A percentile compares a stretch with the other conserved stretches of the same genome.
Conservation (phyloP, 768 basidiomycete genomes). For the Obba rivulosa region DNA sequence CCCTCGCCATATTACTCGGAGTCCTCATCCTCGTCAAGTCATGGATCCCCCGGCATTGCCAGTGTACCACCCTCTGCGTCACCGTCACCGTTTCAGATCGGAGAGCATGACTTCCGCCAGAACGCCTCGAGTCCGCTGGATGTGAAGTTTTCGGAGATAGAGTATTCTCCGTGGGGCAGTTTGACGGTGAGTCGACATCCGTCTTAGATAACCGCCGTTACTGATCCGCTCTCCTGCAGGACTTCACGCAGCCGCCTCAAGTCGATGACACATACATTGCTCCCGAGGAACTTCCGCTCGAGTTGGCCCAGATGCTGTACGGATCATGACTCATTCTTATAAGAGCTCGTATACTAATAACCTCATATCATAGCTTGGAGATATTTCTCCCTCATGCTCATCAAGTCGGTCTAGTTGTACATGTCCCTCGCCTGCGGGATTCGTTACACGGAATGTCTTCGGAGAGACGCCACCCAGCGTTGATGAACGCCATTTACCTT, state of each 20-base stretch:
- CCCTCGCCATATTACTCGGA: slow-evolving; percentile 25
- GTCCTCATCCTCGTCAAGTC: slow-evolving; percentile 26
- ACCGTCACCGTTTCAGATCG: slow-evolving; percentile 23
- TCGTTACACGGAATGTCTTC: slow-evolving; percentile 46
- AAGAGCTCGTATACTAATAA: neutral
- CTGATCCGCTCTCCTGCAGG: slow-evolving; percentile 10
- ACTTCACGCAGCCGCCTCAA: slow-evolving; percentile 11
- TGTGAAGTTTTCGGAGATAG: slow-evolving; percentile 11
- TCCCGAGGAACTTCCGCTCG: slow-evolving; percentile 29
- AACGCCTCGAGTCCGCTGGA: slow-evolving; percentile 8
- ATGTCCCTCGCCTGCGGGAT: slow-evolving; percentile 61
- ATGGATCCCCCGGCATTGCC: slow-evolving; percentile 26
- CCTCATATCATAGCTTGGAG: slow-evolving; percentile 46
- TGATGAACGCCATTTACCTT: slow-evolving; percentile 78
- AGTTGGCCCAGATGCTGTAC: slow-evolving; percentile 65
- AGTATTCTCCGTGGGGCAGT: slow-evolving; percentile 19
- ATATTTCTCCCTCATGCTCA: slow-evolving; percentile 72
- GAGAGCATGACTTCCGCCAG: slow-evolving; percentile 27
- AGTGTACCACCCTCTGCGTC: slow-evolving; percentile 29
- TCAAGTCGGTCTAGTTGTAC: slow-evolving; percentile 67
- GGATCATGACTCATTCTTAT: slow-evolving; percentile 18
- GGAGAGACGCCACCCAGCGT: slow-evolving; percentile 68
- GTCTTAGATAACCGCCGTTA: neutral
- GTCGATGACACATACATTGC: slow-evolving; percentile 11
- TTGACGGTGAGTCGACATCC: slow-evolving; percentile 11